Conservation (phyloP, 768 basidiomycete genomes). For the Kwoniella bestiolae region DNA sequence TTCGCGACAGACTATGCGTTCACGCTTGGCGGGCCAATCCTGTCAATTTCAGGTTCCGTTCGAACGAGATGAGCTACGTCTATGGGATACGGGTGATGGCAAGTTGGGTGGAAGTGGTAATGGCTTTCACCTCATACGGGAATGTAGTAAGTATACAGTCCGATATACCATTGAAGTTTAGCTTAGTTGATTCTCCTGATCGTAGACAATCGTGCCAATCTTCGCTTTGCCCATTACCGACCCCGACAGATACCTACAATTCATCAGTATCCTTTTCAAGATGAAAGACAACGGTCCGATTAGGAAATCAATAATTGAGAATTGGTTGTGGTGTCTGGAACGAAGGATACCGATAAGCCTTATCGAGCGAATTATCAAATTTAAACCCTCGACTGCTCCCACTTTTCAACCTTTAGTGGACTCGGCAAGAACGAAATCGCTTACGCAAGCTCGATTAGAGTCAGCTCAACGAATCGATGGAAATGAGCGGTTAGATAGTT, state of each 20-base stretch:
- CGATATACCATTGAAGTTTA: neutral
- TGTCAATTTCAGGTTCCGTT: neutral
- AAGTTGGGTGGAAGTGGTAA: neutral
- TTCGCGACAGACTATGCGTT: neutral
- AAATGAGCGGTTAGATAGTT: neutral
- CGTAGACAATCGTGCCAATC: neutral
- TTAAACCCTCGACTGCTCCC: neutral
- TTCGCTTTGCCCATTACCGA: neutral
- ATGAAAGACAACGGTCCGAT: neutral
- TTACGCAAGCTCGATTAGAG: neutral
- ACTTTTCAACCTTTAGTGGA: neutral
- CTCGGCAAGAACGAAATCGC: neutral
- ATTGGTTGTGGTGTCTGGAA: neutral
- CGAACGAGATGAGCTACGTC: neutral
- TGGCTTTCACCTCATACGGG: neutral
- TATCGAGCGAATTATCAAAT: neutral
- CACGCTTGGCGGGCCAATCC: neutral
- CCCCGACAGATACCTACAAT: neutral
- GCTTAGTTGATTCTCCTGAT: neutral
- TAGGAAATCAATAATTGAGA: neutral
- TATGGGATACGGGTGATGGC: neutral
- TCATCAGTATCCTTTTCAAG: neutral
- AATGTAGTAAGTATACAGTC: neutral
- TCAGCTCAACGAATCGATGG: neutral
- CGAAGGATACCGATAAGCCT: neutral